Conservation (phyloP, 2,329 filamentous ascomycete genomes). For the Colletotrichum endophyticum region DNA sequence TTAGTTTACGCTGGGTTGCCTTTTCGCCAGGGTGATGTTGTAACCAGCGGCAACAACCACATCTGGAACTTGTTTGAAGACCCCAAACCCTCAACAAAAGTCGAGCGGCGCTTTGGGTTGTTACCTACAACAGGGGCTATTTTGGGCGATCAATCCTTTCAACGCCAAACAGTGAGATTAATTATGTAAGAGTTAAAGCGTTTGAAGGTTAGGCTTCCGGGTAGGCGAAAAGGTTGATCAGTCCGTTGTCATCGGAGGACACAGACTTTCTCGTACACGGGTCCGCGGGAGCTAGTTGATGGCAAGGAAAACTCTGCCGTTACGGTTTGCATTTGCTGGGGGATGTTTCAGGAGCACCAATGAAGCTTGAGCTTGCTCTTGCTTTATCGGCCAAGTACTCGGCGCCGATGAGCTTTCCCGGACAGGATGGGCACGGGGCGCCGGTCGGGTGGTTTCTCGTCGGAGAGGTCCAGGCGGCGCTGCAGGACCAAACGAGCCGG, state of each 20-base stretch:
- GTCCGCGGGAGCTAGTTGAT: background rate
- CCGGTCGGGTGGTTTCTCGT: background rate
- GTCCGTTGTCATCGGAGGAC: background rate
- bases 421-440: background rate
- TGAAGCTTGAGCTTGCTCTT: slow-evolving; percentile 10
- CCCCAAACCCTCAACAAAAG: background rate
- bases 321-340: background rate
- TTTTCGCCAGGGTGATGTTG: background rate
- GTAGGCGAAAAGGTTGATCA: background rate
- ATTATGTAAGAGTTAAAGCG: background rate
- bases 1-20: background rate
- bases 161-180: background rate
- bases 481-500: background rate
- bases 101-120: background rate
- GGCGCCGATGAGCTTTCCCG: background rate
- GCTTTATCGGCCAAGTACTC: background rate
- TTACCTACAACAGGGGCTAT: background rate
- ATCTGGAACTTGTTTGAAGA: background rate
- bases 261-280: background rate
- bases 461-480: background rate
- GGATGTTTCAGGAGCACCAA: slow-evolving; percentile 7
- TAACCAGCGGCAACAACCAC: background rate
- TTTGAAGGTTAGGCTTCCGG: slow-evolving; percentile 7
- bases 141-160: background rate
- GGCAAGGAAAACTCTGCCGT: background rate